These are phyloP conservation scores for Suillus ampliporus DNA, from an alignment of 768 basidiomycete genomes.

Conservation along the genomic window DNA sequence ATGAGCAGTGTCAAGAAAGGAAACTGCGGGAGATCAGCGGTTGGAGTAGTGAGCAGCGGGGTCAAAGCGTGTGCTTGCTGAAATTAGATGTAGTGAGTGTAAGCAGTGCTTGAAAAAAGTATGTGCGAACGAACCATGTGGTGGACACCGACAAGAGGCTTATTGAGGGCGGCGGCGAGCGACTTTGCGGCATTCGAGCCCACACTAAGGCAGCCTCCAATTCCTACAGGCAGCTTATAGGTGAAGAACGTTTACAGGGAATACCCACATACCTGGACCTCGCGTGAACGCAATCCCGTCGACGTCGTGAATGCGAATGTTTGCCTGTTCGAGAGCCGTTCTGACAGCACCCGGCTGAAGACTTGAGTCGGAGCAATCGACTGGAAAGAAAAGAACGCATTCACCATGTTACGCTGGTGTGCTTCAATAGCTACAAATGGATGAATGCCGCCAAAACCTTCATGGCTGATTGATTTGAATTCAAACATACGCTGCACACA, in stretches of 20 bases:
- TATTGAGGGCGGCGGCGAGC: slow-evolving; percentile 75
- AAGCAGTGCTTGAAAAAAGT: no score
- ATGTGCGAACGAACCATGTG: slow-evolving; percentile 77
- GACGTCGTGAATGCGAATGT: slow-evolving; percentile 61
- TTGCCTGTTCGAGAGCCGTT: slow-evolving; percentile 70
- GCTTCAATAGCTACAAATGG: slow-evolving; percentile 76
- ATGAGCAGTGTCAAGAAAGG: slow-evolving; percentile 90
- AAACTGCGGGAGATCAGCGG: slow-evolving; percentile 55
- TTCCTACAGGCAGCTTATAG: slow-evolving; percentile 50
- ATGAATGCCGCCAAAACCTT: slow-evolving; percentile 69
- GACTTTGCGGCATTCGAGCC: slow-evolving; percentile 85
- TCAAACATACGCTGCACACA: slow-evolving; percentile 5
- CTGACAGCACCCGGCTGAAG: slow-evolving; percentile 74
- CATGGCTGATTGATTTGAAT: slow-evolving; percentile 22
- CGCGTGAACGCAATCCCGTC: slow-evolving; percentile 92
- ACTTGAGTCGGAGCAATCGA: not conserved
- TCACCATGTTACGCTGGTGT: slow-evolving; percentile 82
- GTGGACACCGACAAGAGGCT: slow-evolving; percentile 89
- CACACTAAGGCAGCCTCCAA: slow-evolving; percentile 81
- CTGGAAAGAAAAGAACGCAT: slow-evolving; percentile 7
- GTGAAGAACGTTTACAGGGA: not conserved
- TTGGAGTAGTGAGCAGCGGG: slow-evolving; percentile 65
- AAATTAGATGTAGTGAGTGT: not conserved
- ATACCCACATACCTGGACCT: slow-evolving; percentile 65
- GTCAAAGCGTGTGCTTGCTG: slow-evolving; percentile 96